Base-by-base conservation (phyloP, 2,329 filamentous ascomycete genomes). In the Alternaria arbusti region DNA sequence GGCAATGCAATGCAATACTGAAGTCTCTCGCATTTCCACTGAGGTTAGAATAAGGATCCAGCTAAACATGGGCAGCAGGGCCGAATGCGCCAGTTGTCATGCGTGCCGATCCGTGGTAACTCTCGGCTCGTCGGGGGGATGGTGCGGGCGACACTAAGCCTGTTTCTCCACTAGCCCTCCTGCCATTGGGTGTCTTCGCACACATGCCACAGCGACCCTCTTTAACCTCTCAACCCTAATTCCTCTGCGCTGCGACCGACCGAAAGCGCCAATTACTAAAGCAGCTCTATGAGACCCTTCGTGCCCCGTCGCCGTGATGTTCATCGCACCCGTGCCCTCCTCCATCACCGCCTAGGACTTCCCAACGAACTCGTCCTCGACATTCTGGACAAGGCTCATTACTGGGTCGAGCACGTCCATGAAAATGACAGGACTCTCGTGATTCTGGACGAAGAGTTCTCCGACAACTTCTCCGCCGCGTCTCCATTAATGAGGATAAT, bases 331-430 rank as follows among this genome's bases (percentile, higher is more conserved):
- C 56, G 57, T 26, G 47, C 62, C 25, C 54, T 68, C 17, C 47
- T 69, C 22, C 45, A 54, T 22, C 61, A 46, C 10, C 59, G 63
- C 22, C 57, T 61, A 32, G 55, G 54, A 26, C 58, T 71, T 17
- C 69, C 64, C 9, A 67, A 56, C 23, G 65, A 71, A 57, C 58
- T 70, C n/a, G 26, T 59, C 54, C 63, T 71, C 4, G 32, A 54
- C 15, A 66, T 70, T 17, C 46, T 70, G n/a, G 59, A 71, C 23
- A n/a, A 63, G 40, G 68, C 64, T 12, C 66, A 54, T 9, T 72
- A 71, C 58, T 72, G 61, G 61, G 36, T 61, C 20, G 51, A 66
- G 17, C 6, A 17, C 36, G 6, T 25, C 15, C n/a, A 43, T 46
- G 20, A 51, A 17, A 20, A 51, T 25, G 20, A 40, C 55, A 13